Base-by-base conservation (phyloP, 306 rosid species). In the Rubus parviflorus region DNA sequence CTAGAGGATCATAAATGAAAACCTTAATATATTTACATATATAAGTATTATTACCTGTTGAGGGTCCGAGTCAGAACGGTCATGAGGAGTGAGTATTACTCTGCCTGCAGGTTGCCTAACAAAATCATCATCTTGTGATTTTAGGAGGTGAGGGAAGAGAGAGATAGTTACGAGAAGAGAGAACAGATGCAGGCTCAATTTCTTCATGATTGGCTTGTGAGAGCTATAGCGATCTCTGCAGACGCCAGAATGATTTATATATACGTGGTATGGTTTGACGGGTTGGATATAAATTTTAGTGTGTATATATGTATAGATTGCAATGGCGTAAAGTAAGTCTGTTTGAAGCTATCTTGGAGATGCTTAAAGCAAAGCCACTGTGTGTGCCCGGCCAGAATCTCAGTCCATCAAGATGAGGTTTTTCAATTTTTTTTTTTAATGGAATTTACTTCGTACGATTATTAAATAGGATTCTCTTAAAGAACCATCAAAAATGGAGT, bases 281-380 rank as follows among this genome's bases (percentile, higher is more conserved):
- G 52, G 16, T 82, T 37, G 15, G 74, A 58, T 8, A 2, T 22
- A 13, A 8, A 48, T 3, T 6, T 10, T 9, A 70, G 10, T 42
- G 8, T 42, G 3, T 42, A 4, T 4, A 42, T 40, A 19, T 15
- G 10, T 35, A 17, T 23, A 52, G 68, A 35, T 63, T 75, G 79
- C 79, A 83, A 79, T 66, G 79, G 79, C 87, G 84, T 84, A 57
- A 83, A 80, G 86, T 40, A 80, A 79, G 47, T 49, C 41, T 30
- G 40, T 71, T 37, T 20, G 75, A 66, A 62, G 3, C 46, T 16
- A 0, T 67, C 37, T 76, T 57, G 54, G 77, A 53, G 56, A 70
- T 54, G 70, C 84, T 72, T 72, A 12, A 65, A 68, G 70, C 81
- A 64, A 72, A 74, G 71, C 68, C 56, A 58, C 46, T 37, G 61